These are phyloP conservation scores for Saussurea involucrata DNA, from an alignment of 129 eudicot species.

Conservation along the genomic window DNA sequence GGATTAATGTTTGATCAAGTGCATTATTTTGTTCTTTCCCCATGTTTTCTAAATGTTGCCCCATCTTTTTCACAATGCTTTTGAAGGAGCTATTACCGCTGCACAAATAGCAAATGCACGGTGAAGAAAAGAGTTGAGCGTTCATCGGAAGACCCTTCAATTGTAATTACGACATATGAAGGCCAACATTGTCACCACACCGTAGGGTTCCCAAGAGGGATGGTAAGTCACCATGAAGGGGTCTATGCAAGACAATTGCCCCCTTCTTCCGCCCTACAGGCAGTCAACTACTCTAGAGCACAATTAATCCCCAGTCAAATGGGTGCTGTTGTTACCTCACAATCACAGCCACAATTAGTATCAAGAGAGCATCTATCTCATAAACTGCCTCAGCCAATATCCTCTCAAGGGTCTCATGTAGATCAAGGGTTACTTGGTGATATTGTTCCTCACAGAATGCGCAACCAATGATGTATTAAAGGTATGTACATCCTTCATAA, in stretches of 20 bases:
- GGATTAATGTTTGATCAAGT: not conserved
- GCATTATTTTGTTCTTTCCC: not conserved
- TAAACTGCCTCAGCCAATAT: constrained; percentile 19
- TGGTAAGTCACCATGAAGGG: constrained; percentile 32
- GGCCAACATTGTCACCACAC: constrained; percentile 92
- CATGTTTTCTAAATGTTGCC: not conserved
- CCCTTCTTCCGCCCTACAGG: constrained; percentile 22
- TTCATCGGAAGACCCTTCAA: constrained; percentile 71
- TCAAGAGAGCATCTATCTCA: constrained; percentile 14
- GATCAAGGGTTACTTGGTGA: constrained; percentile 88
- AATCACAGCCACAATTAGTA: not conserved
- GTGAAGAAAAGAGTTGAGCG: constrained; percentile 94
- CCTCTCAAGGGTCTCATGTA: constrained; percentile 17
- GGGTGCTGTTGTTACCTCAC: constrained; percentile 18
- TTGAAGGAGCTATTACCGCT: constrained; percentile 87
- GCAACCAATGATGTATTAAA: constrained; percentile 34
- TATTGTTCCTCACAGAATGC: constrained; percentile 64
- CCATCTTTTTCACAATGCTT: not conserved
- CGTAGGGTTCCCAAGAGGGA: constrained; percentile 62
- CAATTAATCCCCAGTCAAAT: constrained; percentile 26
- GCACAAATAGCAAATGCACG: constrained; percentile 85
- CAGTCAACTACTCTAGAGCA: constrained; percentile 16
- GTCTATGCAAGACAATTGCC: constrained; percentile 38
- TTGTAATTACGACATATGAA: constrained; percentile 89
- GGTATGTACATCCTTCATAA: constrained; percentile 16